These are phyloP conservation scores for Sporobolomyces roseus DNA, from an alignment of 768 basidiomycete species.

Conservation along the genomic window DNA sequence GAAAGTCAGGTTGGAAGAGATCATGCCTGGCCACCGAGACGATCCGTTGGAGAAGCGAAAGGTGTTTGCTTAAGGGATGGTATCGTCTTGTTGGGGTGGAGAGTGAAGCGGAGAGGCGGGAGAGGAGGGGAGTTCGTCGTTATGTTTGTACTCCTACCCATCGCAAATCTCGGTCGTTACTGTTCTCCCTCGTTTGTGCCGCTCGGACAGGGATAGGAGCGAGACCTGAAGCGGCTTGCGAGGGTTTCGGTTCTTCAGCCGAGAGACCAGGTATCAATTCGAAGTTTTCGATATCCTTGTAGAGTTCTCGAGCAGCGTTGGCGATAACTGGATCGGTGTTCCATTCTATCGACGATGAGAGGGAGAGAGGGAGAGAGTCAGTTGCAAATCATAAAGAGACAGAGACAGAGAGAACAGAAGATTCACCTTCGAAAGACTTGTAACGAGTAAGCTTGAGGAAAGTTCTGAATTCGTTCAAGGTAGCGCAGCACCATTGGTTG, in stretches of 20 bases:
- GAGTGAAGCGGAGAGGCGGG: background rate
- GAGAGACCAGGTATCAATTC: conserved; percentile 60
- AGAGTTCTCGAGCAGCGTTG: conserved; percentile 58
- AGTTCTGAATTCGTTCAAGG: conserved; percentile 44
- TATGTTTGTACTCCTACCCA: too few species aligned
- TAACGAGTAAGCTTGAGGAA: conserved; percentile 24
- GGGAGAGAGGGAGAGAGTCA: background rate
- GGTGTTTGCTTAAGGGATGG: conserved; percentile 81
- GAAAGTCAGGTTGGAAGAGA: conserved; percentile 60
- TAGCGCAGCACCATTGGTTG: conserved; percentile 51
- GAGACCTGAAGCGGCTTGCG: conserved; percentile 62
- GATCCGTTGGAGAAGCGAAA: conserved; percentile 67
- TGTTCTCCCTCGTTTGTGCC: too few species aligned
- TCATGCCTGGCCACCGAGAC: conserved; percentile 67
- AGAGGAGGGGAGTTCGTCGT: background rate
- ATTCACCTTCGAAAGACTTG: conserved; percentile 10
- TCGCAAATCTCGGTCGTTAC: too few species aligned
- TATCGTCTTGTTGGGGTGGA: conserved; percentile 38
- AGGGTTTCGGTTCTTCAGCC: conserved; percentile 66
- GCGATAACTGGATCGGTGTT: conserved; percentile 46
- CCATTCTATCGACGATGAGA: conserved; percentile 47
- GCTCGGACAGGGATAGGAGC: too few species aligned
- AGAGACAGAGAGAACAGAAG: background rate
- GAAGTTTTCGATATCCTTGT: conserved; percentile 70
- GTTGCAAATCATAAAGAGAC: background rate